Percentiles rank a stretch among this genome's conserved stretches.
These are phyloP conservation scores for Plenodomus tracheiphilus DNA, from an alignment of 2,329 filamentous ascomycete species.

Conservation along the genomic window DNA sequence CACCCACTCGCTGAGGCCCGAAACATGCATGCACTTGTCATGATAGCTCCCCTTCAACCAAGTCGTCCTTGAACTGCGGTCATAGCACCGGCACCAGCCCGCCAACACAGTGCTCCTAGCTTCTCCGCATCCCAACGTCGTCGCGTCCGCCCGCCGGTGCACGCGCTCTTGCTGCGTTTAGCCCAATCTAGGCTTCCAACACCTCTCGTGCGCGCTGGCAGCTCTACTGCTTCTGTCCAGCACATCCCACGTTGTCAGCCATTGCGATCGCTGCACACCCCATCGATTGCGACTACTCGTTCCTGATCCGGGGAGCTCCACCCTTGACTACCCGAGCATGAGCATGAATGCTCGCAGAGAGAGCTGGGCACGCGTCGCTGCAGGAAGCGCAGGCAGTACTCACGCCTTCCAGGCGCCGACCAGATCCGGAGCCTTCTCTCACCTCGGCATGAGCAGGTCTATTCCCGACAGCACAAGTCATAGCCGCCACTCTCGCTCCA, in stretches of 20 bases:
- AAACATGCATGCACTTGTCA: slow-evolving; percentile 37
- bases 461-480: slow-evolving; percentile 50
- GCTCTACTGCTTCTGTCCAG: not conserved
- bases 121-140: slow-evolving; percentile 15
- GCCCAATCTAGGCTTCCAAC: slow-evolving; percentile 2
- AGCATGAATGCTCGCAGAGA: slow-evolving; percentile 18
- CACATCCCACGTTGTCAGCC: not conserved
- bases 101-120: slow-evolving; percentile 16
- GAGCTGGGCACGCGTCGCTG: slow-evolving; percentile 64
- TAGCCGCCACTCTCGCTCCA: slow-evolving; percentile 43
- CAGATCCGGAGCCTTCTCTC: slow-evolving; percentile 54
- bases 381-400: slow-evolving; percentile 50
- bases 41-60: slow-evolving; percentile 18
- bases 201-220: slow-evolving; percentile 54
- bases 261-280: not conserved
- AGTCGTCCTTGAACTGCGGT: slow-evolving; percentile 33
- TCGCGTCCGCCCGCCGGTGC: slow-evolving; percentile 8
- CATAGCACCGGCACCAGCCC: slow-evolving; percentile 14
- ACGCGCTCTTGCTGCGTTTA: slow-evolving; percentile 14
- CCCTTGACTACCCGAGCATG: slow-evolving; percentile 6
- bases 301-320: not conserved
- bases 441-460: slow-evolving; percentile 44
- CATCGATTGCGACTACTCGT: not conserved
- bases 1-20: slow-evolving; percentile 3
- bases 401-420: slow-evolving; percentile 39